These are phyloP conservation scores for Candida schatavii DNA, from an alignment of 805 yeast species.

Conservation along the genomic window DNA sequence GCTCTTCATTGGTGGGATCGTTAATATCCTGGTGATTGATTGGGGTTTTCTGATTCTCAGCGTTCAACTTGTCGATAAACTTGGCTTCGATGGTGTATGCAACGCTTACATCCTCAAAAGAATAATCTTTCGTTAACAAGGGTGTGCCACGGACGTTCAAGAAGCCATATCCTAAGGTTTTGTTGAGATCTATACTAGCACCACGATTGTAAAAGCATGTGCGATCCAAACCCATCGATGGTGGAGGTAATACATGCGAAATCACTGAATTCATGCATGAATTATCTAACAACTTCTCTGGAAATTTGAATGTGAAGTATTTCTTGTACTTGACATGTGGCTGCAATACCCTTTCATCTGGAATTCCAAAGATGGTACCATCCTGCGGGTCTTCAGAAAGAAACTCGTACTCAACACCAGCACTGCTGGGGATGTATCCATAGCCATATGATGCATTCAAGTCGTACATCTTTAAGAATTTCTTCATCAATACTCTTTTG, in stretches of 20 bases:
- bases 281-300: conserved; percentile 50
- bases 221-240: conserved; percentile 39
- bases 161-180: conserved; percentile 55
- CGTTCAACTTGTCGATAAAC: conserved; percentile 45
- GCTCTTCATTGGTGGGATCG: conserved; percentile 25
- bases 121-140: conserved; percentile 45
- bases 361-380: conserved; percentile 48
- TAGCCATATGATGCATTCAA: conserved; percentile 55
- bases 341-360: conserved; percentile 45
- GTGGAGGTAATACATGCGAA: conserved; percentile 42
- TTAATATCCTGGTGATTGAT: conserved; percentile 36
- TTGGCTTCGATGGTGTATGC: conserved; percentile 54
- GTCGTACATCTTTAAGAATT: conserved; percentile 60
- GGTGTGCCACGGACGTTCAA: conserved; percentile 51
- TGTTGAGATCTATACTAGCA: conserved; percentile 31
- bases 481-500: conserved; percentile 39
- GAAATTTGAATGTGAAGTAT: conserved; percentile 57
- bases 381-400: conserved; percentile 45
- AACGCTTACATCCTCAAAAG: conserved; percentile 43
- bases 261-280: conserved; percentile 45
- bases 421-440: conserved; percentile 48
- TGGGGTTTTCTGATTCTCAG: conserved; percentile 26
- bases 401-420: conserved; percentile 44
- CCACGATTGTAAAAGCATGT: conserved; percentile 36
- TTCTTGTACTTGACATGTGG: conserved; percentile 54